Evolutionary conservation across 1,284 basidiomycete genomes (phyloP), one percentile per base, ranked within the genome.

Genomic region (Leucoagaricus sp.): DNA sequence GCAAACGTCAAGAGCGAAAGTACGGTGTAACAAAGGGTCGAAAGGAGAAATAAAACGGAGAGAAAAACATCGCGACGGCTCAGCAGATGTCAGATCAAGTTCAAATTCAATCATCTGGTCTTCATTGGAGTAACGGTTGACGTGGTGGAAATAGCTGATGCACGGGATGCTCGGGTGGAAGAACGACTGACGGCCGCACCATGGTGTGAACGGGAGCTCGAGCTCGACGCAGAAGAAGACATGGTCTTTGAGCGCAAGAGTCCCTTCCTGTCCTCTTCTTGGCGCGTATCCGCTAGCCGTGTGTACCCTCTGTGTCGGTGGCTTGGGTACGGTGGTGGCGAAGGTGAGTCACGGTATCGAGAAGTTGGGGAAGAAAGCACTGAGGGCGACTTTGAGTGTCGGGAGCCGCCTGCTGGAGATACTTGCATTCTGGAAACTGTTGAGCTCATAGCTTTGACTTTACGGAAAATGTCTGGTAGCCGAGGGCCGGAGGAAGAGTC

Each of bases 171-270:
- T 19, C 45, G 53, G 7, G 53, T 49, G 4, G 53, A 19, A 15
- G 36, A 23, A n/a, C 47, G 28, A 10, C 9, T 44, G 4, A 38
- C 38, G 21, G 31, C 31, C 7, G 13, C 23, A 19, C 46, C 25
- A 7, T 23, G 34, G n/a, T 10, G 15, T 1, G 40, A 49, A 44
- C 38, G 19, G 21, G 29, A 17, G 26, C 19, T 13, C 12, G 40
- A 41, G n/a, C n/a, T n/a, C 12, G 44, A 48, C 25, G 41, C n/a
- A n/a, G 45, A 13, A 12, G 44, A 10, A n/a, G 26, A 36, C 9
- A 49, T 21, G 3, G 53, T 49, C 47, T 49, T 36, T n/a, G 53
- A 55, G 23, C 47, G 53, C 38, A 55, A 29, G 12, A 55, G 47
- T 10, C 8, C 15, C 26, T 25, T 48, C 13, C 25, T 49, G 13